Evolutionary conservation across 108 stramenopile genomes (phyloP).

Genomic region (Craspedostauros australis): DNA sequence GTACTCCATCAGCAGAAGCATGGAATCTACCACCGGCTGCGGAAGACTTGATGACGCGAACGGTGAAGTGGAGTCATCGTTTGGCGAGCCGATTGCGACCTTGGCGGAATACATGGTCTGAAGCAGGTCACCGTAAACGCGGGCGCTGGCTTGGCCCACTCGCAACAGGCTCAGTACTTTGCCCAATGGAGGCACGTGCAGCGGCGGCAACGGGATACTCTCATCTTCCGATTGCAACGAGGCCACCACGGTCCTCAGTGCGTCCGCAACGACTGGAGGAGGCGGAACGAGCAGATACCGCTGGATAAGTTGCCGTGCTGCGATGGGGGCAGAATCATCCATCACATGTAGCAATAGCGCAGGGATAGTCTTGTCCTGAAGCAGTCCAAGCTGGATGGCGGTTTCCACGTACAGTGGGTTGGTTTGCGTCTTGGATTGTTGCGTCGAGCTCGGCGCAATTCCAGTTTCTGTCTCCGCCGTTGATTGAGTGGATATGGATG

Average conservation of each 20-base stretch:
- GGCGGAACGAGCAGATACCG: constrained; percentile 72
- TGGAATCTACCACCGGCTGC: constrained; percentile 16
- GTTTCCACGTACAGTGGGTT: constrained; percentile 72
- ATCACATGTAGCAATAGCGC: constrained; percentile 45
- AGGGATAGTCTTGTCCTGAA: constrained; percentile 63
- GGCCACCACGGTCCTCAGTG: constrained; percentile 54
- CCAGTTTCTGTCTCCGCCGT: too few species aligned
- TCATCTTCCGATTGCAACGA: constrained; percentile 32
- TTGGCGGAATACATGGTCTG: constrained; percentile 43
- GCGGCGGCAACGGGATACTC: constrained; percentile 20
- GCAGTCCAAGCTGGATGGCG: constrained; percentile 70
- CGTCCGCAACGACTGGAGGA: constrained; percentile 56
- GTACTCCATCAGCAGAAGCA: constrained; percentile 52
- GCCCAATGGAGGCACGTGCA: constrained; percentile 54
- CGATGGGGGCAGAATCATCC: constrained; percentile 56
- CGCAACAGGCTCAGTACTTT: constrained; percentile 66
- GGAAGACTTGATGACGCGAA: too few species aligned
- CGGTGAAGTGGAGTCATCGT: too few species aligned
- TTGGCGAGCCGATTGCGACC: constrained; percentile 16
- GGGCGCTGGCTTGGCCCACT: constrained; percentile 75
- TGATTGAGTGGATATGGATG: constrained; percentile 8
- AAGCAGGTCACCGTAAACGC: constrained; percentile 67
- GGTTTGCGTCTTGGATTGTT: constrained; percentile 13
- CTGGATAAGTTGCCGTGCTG: constrained; percentile 53
- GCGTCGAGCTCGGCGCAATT: too few species aligned